phyloP scores from a whole-genome alignment of 192 early-diverging fungal species.

The Dissophora ornata region DNA sequence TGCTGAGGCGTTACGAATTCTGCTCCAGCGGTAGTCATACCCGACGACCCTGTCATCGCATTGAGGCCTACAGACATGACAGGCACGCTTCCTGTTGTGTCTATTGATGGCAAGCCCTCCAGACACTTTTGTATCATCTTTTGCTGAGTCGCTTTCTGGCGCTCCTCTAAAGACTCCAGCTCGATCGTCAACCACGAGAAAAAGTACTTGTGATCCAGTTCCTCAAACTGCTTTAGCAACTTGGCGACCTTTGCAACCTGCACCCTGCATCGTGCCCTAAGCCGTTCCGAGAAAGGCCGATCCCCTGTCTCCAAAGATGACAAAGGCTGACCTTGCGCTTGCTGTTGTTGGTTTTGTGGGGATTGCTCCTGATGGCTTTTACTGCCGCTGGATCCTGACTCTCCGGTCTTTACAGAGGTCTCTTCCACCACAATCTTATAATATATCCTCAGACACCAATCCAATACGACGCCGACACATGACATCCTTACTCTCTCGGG shows the following conservation, averaged over 20 bases:
- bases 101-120: background rate
- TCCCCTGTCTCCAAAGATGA: background rate
- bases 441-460: conserved; percentile 52
- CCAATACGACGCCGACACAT: conserved; percentile 29
- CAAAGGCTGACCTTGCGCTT: too few relatives aligned
- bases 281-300: conserved; percentile 14
- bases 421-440: conserved; percentile 35
- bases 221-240: conserved; percentile 24
- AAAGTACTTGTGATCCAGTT: conserved; percentile 26
- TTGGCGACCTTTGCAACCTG: conserved; percentile 29
- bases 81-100: too few relatives aligned
- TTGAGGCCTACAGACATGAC: too few relatives aligned
- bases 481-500: conserved; percentile 41
- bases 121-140: conserved; percentile 27
- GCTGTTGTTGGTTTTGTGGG: background rate
- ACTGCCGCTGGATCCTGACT: background rate
- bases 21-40: background rate
- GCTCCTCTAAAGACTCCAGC: conserved; percentile 23
- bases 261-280: conserved; percentile 16
- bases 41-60: background rate
- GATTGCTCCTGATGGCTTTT: background rate
- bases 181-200: conserved; percentile 47
- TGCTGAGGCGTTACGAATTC: background rate
- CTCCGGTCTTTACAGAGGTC: too few relatives aligned
- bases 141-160: conserved; percentile 21